Percentiles rank a stretch among this genome's conserved stretches.
phyloP scores from a whole-genome alignment of 306 rosid genomes.

The Hippophae rhamnoides region DNA sequence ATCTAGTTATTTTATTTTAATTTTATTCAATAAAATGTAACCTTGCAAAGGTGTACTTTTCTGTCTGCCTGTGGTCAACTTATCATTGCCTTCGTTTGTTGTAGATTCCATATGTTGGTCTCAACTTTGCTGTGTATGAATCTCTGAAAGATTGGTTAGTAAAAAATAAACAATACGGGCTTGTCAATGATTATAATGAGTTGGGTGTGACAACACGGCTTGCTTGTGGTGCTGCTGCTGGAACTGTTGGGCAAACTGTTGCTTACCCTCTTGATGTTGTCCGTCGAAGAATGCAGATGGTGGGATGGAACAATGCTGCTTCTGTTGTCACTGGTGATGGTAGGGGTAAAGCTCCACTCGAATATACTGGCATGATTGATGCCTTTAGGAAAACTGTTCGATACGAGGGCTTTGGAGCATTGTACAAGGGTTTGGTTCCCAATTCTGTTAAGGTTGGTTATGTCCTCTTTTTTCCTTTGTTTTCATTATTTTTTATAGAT shows the following conservation, averaged over 20 bases:
- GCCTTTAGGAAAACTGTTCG: conserved; percentile 94
- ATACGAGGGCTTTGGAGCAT: conserved; percentile 87
- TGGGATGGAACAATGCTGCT: conserved; percentile 92
- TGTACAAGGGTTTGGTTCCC: conserved; percentile 98
- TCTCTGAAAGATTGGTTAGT: conserved; percentile 86
- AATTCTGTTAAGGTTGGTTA: conserved; percentile 87
- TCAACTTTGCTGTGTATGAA: conserved; percentile 95
- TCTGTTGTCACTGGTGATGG: conserved; percentile 86
- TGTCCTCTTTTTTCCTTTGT: not conserved
- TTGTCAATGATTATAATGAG: conserved; percentile 52
- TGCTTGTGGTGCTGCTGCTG: conserved; percentile 99
- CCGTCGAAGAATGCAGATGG: conserved; percentile 99
- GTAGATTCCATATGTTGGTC: conserved; percentile 96
- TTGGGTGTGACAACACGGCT: conserved; percentile 76
- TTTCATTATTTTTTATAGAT: not conserved
- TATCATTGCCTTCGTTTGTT: conserved; percentile 10
- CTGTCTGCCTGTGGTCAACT: conserved; percentile 5
- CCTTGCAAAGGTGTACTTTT: conserved; percentile 5
- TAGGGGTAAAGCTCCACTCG: conserved; percentile 64
- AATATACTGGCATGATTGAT: conserved; percentile 88
- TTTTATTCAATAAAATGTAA: not conserved
- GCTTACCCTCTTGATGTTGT: conserved; percentile 99
- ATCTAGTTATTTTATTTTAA: too few relatives aligned
- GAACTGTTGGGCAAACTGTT: conserved; percentile 90
- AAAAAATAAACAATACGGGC: conserved; percentile 59